phyloP scores from a whole-genome alignment of 163 green algal species.

The Volvox carteri region DNA sequence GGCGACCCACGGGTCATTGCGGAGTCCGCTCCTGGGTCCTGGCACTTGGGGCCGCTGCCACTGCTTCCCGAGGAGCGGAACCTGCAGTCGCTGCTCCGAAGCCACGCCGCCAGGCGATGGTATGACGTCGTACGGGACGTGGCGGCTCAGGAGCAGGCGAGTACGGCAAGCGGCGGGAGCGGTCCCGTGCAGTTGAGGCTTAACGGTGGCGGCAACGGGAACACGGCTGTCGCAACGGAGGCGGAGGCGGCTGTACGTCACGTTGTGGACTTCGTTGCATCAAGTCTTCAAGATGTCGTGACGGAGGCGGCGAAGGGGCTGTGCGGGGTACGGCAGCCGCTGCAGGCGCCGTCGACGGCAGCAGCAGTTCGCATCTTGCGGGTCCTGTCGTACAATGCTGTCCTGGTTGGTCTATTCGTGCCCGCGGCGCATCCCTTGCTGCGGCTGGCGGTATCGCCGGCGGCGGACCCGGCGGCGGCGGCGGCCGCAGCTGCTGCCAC shows the following conservation, averaged over 20 bases:
- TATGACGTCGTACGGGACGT: conserved; percentile 24
- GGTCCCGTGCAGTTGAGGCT: not conserved
- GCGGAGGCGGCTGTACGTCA: not conserved
- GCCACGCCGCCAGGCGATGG: conserved; percentile 4
- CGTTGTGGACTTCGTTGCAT: not conserved
- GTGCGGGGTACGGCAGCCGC: not conserved
- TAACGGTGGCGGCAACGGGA: not conserved
- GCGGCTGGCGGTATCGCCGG: not conserved
- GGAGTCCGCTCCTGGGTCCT: not conserved
- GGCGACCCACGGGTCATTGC: not conserved
- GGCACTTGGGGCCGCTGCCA: not conserved
- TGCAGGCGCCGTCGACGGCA: not conserved
- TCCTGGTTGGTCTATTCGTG: conserved; percentile 12
- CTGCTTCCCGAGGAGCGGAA: not conserved
- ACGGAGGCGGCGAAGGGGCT: not conserved
- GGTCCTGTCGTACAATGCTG: not conserved
- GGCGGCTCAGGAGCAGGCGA: too few relatives aligned
- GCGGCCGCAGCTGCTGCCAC: not conserved
- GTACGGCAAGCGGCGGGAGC: not conserved
- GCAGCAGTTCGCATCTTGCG: not conserved
- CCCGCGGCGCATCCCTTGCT: not conserved
- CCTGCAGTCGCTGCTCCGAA: not conserved
- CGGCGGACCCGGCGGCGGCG: not conserved
- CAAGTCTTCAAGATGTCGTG: not conserved
- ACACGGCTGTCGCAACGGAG: not conserved